Percentiles rank a stretch among this genome's conserved stretches.
These are phyloP conservation scores for Fusarium subtropicale DNA, from an alignment of 2,329 filamentous ascomycete genomes.

Conservation along the genomic window DNA sequence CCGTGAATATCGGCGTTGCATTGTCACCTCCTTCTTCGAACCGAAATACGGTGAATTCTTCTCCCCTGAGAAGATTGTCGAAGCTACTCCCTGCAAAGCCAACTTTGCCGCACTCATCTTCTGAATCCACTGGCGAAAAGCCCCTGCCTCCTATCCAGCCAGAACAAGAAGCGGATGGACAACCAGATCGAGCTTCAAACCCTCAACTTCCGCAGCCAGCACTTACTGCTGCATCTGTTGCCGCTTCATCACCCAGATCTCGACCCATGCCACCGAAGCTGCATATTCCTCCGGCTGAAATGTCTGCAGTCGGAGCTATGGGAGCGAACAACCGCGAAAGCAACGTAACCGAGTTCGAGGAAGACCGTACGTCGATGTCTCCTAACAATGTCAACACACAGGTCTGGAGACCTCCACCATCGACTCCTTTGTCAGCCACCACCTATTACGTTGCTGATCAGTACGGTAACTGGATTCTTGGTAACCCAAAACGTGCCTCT, in stretches of 20 bases:
- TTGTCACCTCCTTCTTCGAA: conserved; percentile 52
- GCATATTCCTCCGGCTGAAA: conserved; percentile 44
- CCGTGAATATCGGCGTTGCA: conserved; percentile 59
- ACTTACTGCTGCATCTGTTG: conserved; percentile 18
- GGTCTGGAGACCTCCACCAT: conserved; percentile 64
- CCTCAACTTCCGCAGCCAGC: conserved; percentile 27
- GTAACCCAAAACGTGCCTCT: conserved; percentile 51
- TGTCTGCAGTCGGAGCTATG: conserved; percentile 2
- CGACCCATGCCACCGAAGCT: conserved; percentile 46
- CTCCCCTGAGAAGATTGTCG: conserved; percentile 53
- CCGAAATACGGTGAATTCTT: conserved; percentile 38
- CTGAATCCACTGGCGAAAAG: conserved; percentile 32
- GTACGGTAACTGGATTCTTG: conserved; percentile 65
- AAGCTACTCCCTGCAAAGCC: conserved; percentile 61
- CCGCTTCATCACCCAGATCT: conserved; percentile 29
- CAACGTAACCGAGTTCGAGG: conserved; percentile 64
- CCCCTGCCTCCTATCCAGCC: conserved; percentile 29
- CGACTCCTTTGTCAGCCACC: conserved; percentile 58
- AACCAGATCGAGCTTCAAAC: conserved; percentile 8
- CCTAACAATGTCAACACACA: conserved; percentile 53
- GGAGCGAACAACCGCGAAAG: conserved; percentile 53
- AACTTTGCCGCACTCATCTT: conserved; percentile 51
- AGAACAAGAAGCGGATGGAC: conserved; percentile 20
- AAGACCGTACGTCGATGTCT: conserved; percentile 56
- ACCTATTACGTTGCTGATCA: conserved; percentile 64